Evolutionary conservation across 83 land plant species (phyloP).

Genomic region (Diphasiastrum complanatum): DNA sequence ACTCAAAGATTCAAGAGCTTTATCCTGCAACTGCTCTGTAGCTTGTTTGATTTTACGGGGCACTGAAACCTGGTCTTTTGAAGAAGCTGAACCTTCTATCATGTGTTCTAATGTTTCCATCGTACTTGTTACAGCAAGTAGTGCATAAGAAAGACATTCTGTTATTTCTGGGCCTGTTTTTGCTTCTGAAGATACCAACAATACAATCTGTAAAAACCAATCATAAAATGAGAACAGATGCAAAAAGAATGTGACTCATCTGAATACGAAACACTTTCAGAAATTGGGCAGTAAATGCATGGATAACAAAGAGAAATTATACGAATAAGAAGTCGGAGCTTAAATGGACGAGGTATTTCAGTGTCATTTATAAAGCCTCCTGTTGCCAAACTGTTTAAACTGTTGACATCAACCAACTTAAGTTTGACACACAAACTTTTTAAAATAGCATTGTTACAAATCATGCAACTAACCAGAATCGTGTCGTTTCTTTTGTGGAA

Average conservation of each 20-base stretch:
- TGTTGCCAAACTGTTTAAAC: too few relatives aligned
- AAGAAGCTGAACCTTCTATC: neutral
- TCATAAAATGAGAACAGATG: neutral
- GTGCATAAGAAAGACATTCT: neutral
- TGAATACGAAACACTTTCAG: neutral
- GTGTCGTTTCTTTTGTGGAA: too few relatives aligned
- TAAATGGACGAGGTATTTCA: too few relatives aligned
- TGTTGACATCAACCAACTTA: too few relatives aligned
- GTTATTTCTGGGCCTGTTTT: neutral
- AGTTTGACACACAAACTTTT: too few relatives aligned
- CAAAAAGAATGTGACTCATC: neutral
- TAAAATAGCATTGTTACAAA: too few relatives aligned
- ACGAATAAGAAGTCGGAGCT: neutral
- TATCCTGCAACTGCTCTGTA: too few relatives aligned
- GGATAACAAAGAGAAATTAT: neutral
- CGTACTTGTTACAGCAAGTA: neutral
- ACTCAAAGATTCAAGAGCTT: conserved; percentile 7
- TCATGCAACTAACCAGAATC: too few relatives aligned
- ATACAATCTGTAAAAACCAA: conserved; percentile 13
- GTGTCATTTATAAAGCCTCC: too few relatives aligned
- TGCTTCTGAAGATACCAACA: neutral
- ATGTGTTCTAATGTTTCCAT: neutral
- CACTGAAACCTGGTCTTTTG: neutral
- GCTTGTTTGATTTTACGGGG: neutral
- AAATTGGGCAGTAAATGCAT: neutral